A percentile compares a stretch with the other conserved stretches of the same genome.
Conservation (phyloP, 306 rosid genomes). For the Astragalus glycyphyllos region DNA sequence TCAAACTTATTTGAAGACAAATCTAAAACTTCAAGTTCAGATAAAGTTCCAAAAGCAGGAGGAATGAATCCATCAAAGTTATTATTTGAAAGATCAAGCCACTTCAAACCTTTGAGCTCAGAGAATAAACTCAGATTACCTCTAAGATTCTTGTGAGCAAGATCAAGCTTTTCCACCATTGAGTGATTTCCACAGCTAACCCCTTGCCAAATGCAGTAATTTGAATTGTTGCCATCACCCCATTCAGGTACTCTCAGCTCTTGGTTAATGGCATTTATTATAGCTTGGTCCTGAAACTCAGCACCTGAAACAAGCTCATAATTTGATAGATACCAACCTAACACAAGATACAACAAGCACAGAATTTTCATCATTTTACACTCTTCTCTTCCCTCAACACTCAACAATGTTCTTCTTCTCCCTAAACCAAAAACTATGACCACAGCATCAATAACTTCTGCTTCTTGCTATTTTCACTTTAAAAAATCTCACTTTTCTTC, state of each 20-base stretch:
- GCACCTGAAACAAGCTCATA: slow-evolving; percentile 56
- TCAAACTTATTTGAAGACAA: slow-evolving; percentile 82
- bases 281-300: slow-evolving; percentile 68
- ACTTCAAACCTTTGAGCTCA: slow-evolving; percentile 83
- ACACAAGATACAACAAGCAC: slow-evolving; percentile 53
- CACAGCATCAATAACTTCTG: slow-evolving; percentile 36
- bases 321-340: slow-evolving; percentile 60
- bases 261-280: slow-evolving; percentile 63
- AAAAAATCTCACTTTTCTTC: slow-evolving; percentile 24
- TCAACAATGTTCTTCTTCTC: slow-evolving; percentile 45
- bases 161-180: slow-evolving; percentile 80
- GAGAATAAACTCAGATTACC: slow-evolving; percentile 80
- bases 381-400: slow-evolving; percentile 39
- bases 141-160: slow-evolving; percentile 72
- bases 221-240: slow-evolving; percentile 71
- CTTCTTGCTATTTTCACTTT: slow-evolving; percentile 25
- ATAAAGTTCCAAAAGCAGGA: slow-evolving; percentile 64
- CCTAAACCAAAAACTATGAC: slow-evolving; percentile 33
- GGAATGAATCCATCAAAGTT: slow-evolving; percentile 80
- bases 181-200: slow-evolving; percentile 72
- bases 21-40: slow-evolving; percentile 88
- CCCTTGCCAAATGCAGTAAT: slow-evolving; percentile 87
- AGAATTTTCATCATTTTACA: slow-evolving; percentile 55
- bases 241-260: slow-evolving; percentile 89
- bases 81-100: slow-evolving; percentile 87